These are phyloP conservation scores for Scenedesmus sp. DNA, from an alignment of 163 green algal genomes.

Conservation along the genomic window DNA sequence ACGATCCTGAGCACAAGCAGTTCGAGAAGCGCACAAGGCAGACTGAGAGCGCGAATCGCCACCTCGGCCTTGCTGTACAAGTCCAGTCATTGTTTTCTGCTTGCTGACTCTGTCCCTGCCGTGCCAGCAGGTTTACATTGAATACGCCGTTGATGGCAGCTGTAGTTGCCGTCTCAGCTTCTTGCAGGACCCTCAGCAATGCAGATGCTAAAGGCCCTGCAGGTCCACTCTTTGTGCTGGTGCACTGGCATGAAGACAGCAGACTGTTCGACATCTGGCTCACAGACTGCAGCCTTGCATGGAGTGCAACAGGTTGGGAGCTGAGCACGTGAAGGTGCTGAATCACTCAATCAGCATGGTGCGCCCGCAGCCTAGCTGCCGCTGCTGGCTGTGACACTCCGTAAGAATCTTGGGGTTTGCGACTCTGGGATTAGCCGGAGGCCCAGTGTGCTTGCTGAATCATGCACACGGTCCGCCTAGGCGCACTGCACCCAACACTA, in stretches of 20 bases:
- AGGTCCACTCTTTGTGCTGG: conserved; percentile 11
- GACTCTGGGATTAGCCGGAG: too few relatives aligned
- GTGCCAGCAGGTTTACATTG: not conserved
- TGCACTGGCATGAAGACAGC: conserved; percentile 31
- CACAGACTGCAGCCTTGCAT: conserved; percentile 24
- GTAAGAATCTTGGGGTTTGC: too few relatives aligned
- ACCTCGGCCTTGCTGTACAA: not conserved
- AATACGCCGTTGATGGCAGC: not conserved
- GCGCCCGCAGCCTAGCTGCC: too few relatives aligned
- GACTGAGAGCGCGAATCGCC: not conserved
- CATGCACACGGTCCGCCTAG: not conserved
- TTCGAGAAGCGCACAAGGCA: not conserved
- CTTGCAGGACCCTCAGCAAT: conserved; percentile 5
- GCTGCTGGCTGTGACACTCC: not conserved
- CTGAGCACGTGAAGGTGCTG: not conserved
- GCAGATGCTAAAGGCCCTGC: conserved; percentile 16
- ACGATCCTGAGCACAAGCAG: not conserved
- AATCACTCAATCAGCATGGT: not conserved
- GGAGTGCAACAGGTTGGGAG: not conserved
- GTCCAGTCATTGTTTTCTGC: not conserved
- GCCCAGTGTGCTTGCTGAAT: conserved; percentile 6
- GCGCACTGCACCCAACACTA: not conserved
- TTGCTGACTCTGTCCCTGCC: not conserved
- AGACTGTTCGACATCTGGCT: conserved; percentile 28
- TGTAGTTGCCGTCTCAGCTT: not conserved